These are phyloP conservation scores for Mycena metata DNA, from an alignment of 768 basidiomycete species.

Conservation along the genomic window DNA sequence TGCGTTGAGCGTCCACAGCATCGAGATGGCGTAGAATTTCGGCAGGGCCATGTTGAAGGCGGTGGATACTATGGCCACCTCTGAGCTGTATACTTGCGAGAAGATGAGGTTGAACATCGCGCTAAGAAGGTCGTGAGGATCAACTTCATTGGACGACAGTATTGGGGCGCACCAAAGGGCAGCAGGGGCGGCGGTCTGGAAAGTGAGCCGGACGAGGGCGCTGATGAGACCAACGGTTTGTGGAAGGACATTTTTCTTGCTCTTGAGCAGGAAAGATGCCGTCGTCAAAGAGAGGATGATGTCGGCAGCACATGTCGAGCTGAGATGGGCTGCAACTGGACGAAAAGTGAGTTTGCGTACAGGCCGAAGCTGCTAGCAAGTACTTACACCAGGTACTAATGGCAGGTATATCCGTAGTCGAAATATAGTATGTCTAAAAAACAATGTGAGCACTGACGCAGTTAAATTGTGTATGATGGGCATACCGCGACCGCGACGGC, in stretches of 20 bases:
- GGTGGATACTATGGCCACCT: slow-evolving; percentile 43
- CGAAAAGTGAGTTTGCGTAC: neutral
- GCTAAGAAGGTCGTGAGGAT: slow-evolving; percentile 32
- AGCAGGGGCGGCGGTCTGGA: slow-evolving; percentile 50
- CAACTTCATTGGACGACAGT: neutral
- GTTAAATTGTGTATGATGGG: neutral
- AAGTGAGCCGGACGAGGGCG: slow-evolving; percentile 48
- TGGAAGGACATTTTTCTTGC: slow-evolving; percentile 46
- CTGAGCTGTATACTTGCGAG: slow-evolving; percentile 46
- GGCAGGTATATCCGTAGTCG: slow-evolving; percentile 24
- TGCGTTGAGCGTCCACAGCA: slow-evolving; percentile 55
- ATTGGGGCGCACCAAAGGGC: slow-evolving; percentile 48
- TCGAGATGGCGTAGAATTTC: slow-evolving; percentile 52
- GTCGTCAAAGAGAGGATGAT: slow-evolving; percentile 44
- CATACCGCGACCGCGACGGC: slow-evolving; percentile 46
- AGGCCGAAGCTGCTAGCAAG: neutral
- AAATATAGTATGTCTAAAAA: slow-evolving; percentile 46
- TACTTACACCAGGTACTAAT: slow-evolving; percentile 49
- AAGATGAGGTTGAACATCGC: slow-evolving; percentile 53
- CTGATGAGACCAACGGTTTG: slow-evolving; percentile 48
- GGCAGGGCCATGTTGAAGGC: slow-evolving; percentile 49
- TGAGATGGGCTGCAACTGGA: slow-evolving; percentile 47
- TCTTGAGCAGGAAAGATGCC: slow-evolving; percentile 47
- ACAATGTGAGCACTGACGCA: neutral
- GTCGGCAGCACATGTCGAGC: slow-evolving; percentile 48